Conservation (phyloP, 2,329 filamentous ascomycete species). For the Huntiella decipiens region DNA sequence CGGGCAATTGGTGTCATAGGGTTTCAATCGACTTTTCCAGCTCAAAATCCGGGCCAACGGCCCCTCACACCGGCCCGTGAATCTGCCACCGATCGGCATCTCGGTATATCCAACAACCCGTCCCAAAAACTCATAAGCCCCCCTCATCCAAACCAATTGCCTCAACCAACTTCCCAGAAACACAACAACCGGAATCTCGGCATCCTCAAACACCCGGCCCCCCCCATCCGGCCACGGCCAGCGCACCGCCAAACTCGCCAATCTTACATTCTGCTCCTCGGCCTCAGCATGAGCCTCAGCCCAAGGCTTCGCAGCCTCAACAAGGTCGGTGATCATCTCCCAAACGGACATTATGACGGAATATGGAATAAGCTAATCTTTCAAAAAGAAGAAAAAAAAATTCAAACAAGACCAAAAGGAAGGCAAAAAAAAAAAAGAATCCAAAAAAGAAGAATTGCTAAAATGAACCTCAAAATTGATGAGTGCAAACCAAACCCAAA, state of each 20-base stretch:
- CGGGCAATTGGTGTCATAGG: no score
- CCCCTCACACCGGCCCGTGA: no score
- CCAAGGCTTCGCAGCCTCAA: conserved; percentile 48
- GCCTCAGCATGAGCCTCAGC: conserved; percentile 45
- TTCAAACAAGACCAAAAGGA: conserved; percentile 2
- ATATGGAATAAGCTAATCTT: background rate
- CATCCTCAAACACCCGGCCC: no score
- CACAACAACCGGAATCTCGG: no score
- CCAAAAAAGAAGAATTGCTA: background rate
- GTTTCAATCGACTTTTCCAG: no score
- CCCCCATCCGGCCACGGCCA: background rate
- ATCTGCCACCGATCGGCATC: no score
- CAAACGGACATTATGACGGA: conserved; percentile 43
- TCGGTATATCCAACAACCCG: no score
- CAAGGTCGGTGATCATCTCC: conserved; percentile 43
- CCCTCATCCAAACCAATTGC: no score
- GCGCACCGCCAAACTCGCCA: background rate
- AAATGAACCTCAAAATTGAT: background rate
- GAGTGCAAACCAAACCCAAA: no score
- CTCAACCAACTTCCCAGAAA: no score
- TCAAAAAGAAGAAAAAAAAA: conserved; percentile 5
- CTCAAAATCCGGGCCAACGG: no score
- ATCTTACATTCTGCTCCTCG: conserved; percentile 39
- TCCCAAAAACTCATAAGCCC: no score
- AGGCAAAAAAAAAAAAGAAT: background rate